Conservation (phyloP, 2,329 filamentous ascomycete species). For the Claviceps fusiformis region DNA sequence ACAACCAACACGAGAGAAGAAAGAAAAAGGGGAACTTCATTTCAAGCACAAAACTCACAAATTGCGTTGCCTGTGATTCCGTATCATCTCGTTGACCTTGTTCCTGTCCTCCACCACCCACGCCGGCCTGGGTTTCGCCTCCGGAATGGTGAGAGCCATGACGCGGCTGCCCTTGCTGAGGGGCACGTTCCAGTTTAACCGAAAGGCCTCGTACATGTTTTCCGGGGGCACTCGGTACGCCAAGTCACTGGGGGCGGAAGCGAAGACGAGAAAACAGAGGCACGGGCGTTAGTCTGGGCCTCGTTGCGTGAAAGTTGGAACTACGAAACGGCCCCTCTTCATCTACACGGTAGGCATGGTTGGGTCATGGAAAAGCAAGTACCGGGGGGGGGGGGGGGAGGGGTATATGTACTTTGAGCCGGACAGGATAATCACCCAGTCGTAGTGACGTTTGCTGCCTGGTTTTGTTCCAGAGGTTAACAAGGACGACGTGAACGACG, state of each 20-base stretch:
- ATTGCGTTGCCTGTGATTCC: constrained; percentile 30
- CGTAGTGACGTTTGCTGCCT: constrained; percentile 23
- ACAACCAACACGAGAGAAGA: no score
- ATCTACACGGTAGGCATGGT: neutral
- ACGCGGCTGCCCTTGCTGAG: constrained; percentile 38
- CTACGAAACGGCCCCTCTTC: neutral
- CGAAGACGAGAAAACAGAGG: neutral
- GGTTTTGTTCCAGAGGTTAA: neutral
- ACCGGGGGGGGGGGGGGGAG: neutral
- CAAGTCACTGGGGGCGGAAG: constrained; percentile 32
- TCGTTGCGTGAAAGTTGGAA: neutral
- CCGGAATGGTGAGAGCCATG: constrained; percentile 50
- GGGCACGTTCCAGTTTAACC: constrained; percentile 35
- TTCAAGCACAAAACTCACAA: constrained; percentile 31
- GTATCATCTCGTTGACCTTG: constrained; percentile 39
- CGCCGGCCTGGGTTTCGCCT: constrained; percentile 23
- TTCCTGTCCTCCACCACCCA: constrained; percentile 23
- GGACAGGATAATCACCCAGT: constrained; percentile 51
- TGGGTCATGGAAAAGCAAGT: no score
- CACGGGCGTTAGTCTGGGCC: neutral
- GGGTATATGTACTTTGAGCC: constrained; percentile 41
- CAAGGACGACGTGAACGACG: no score
- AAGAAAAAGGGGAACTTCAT: no score
- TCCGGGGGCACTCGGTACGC: constrained; percentile 23
- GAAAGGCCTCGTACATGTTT: constrained; percentile 34